These are phyloP conservation scores for Starmerella ratchasimensis DNA, from an alignment of 805 yeast species.

Conservation along the genomic window DNA sequence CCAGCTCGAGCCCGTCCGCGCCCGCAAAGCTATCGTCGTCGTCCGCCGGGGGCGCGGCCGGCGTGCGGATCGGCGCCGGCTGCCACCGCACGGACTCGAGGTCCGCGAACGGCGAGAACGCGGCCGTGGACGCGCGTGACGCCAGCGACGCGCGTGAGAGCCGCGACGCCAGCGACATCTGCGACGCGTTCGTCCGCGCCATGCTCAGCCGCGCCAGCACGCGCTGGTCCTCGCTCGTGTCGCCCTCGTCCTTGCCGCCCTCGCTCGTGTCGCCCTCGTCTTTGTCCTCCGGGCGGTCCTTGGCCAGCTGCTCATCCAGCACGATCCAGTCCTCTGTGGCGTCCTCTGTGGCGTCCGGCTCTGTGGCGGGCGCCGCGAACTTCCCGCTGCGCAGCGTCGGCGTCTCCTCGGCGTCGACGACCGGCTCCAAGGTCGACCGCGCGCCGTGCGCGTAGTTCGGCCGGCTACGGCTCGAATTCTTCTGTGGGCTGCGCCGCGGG, in stretches of 20 bases:
- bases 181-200: not conserved
- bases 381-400: constrained; percentile 12
- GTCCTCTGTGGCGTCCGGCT: not conserved
- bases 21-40: constrained; percentile 5
- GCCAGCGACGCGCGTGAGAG: not conserved
- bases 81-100: constrained; percentile 7
- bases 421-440: too few species aligned
- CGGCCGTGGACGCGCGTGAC: not conserved
- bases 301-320: not conserved
- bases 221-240: not conserved
- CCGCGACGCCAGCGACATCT: not conserved
- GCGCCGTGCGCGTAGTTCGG: too few species aligned
- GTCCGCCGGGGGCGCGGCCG: not conserved
- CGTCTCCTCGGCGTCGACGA: constrained; percentile 12
- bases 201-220: not conserved
- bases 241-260: not conserved
- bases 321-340: not conserved
- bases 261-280: not conserved
- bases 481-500: not conserved
- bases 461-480: too few species aligned
- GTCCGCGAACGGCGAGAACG: constrained; percentile 10
- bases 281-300: not conserved
- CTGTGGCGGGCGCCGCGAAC: constrained; percentile 1
- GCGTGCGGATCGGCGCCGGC: constrained; percentile 1
- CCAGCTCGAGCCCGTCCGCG: constrained; percentile 9